Conservation (phyloP, 495 filamentous ascomycete genomes). For the Podospora conica region DNA sequence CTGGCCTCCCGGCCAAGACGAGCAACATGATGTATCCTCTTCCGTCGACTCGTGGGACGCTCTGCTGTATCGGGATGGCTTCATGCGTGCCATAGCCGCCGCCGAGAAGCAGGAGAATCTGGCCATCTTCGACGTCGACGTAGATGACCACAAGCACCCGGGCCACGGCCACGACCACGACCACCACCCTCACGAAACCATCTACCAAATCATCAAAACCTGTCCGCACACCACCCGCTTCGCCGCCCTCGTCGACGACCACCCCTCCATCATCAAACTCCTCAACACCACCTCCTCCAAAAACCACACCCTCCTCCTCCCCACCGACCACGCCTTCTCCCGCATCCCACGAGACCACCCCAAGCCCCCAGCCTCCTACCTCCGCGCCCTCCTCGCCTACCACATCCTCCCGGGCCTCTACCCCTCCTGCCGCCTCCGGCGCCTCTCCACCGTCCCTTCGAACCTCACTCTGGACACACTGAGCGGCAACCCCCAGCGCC, state of each 20-base stretch:
- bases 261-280: conserved; percentile 59
- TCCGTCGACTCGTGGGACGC: not conserved
- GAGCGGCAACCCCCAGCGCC: conserved; percentile 57
- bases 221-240: conserved; percentile 73
- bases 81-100: not conserved
- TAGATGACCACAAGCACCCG: not conserved
- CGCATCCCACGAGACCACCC: conserved; percentile 51
- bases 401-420: conserved; percentile 62
- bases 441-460: conserved; percentile 57
- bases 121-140: conserved; percentile 11
- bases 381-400: conserved; percentile 62
- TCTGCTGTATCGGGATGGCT: not conserved
- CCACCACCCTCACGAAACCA: conserved; percentile 51
- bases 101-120: not conserved
- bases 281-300: conserved; percentile 57
- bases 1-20: not conserved
- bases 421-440: conserved; percentile 49
- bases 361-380: conserved; percentile 48
- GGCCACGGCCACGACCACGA: conserved; percentile 5
- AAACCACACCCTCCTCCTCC: conserved; percentile 77
- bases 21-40: not conserved
- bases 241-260: conserved; percentile 62
- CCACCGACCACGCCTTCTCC: conserved; percentile 66
- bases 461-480: conserved; percentile 59
- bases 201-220: conserved; percentile 68